Base-by-base conservation (phyloP, 257 asterid species). In the Echites panduratus region DNA sequence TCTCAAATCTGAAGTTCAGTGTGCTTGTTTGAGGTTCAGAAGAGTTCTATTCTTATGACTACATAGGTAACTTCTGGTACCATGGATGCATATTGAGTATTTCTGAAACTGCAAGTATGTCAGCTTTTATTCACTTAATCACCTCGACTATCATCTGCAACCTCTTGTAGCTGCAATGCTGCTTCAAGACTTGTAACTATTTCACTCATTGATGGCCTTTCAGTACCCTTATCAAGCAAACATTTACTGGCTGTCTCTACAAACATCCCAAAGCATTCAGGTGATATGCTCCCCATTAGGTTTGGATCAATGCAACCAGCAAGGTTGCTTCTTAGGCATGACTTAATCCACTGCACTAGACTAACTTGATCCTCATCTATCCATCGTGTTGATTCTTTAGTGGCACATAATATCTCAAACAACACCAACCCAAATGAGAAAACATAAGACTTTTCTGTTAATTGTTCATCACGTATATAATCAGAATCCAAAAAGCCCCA, bases 331-430 rank as follows among this genome's bases (percentile, higher is more conserved):
- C 78, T 82, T 78, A 82, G 73, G 83, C 75, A 53, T 67, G 89
- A 84, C 83, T 85, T 82, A 75, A 88, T 86, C 90, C 89, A 86
- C 66, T 78, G 81, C 56, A 88, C 95, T 68, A 88, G 80, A 70
- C 74, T 85, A 57, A 84, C 87, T 70, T 87, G 87, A 74, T 86
- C 88, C 82, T 77, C 87, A 17, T 85, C 85, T 20, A 79, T 63
- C 96, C 92, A 86, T 38, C 82, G 82, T 0, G 81, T 76, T 35
- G 83, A 73, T 64, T 84, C 84, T 59, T 85, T 81, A 40, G 79
- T 86, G 61, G 85, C 87, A 75, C 84, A 80, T 44, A 85, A n/a
- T 78, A 88, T 81, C 82, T 90, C 94, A 32, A 85, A 82, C 73
- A 88, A 56, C 64, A 88, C 29, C 79, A 85, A 74, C 9, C 94